phyloP scores from a whole-genome alignment of 73 alveolate genomes.

The Paramecium sonneborni region DNA sequence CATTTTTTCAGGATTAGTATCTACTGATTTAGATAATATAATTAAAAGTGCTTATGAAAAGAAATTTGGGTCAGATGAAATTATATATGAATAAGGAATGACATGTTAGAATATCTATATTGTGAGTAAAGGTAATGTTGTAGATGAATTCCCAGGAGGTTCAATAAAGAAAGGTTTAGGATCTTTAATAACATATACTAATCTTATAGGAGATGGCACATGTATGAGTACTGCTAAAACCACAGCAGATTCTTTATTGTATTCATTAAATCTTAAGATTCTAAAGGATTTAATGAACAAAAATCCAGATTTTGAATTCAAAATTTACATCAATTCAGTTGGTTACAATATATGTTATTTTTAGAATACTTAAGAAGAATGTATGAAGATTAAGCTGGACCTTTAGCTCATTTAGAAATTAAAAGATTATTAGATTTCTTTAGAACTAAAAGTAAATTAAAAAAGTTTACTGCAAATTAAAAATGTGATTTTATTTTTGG shows the following conservation, averaged over 20 bases:
- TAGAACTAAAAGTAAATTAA: neutral
- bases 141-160: slow-evolving; percentile 37
- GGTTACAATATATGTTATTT: neutral
- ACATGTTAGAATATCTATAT: slow-evolving; percentile 52
- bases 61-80: slow-evolving; percentile 44
- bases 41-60: slow-evolving; percentile 25
- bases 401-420: neutral
- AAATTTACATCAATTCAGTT: neutral
- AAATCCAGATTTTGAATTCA: slow-evolving; percentile 25
- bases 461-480: neutral
- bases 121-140: slow-evolving; percentile 56
- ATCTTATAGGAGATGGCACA: slow-evolving; percentile 37
- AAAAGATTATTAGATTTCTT: slow-evolving; percentile 3
- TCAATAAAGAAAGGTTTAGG: slow-evolving; percentile 58
- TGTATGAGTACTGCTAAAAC: slow-evolving; percentile 22
- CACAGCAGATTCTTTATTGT: neutral
- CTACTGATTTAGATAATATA: slow-evolving; percentile 30
- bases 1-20: slow-evolving; percentile 31
- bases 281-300: neutral
- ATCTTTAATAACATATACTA: slow-evolving; percentile 52
- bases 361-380: slow-evolving; percentile 12
- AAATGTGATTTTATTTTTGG: slow-evolving; percentile 44
- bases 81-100: slow-evolving; percentile 61
- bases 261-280: neutral
- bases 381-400: slow-evolving; percentile 38